phyloP scores from a whole-genome alignment of 2,329 filamentous ascomycete species.

The Colletotrichum neosansevieriae region DNA sequence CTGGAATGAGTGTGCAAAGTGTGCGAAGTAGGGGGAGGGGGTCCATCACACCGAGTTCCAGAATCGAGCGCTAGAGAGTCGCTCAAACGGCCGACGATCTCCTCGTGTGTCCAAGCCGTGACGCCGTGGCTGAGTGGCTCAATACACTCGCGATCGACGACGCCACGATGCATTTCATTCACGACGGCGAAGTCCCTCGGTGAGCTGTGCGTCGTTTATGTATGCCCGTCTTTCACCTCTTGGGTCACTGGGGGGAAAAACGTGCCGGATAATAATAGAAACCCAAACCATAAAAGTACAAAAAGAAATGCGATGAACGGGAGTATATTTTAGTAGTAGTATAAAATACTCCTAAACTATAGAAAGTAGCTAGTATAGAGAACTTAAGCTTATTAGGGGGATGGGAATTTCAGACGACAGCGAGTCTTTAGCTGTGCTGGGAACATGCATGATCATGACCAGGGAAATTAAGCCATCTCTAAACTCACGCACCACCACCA shows the following conservation, averaged over 20 bases:
- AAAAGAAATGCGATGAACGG: background rate
- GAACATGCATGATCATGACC: conserved; percentile 9
- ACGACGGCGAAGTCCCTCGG: background rate
- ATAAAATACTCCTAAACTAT: no score
- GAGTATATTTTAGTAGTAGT: no score
- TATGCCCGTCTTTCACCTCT: background rate
- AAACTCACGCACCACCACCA: background rate
- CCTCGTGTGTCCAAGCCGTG: conserved; percentile 4
- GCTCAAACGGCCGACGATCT: conserved; percentile 15
- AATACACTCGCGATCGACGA: conserved; percentile 5
- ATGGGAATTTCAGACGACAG: conserved; percentile 15
- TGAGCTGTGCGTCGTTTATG: background rate
- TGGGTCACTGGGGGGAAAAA: background rate
- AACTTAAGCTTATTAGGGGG: no score
- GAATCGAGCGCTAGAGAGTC: background rate
- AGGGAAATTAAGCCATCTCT: background rate
- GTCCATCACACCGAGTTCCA: conserved; percentile 22
- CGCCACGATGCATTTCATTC: conserved; percentile 2
- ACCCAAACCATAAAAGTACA: no score
- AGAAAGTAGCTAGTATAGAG: no score
- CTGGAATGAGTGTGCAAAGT: background rate
- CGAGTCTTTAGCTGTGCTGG: conserved; percentile 6
- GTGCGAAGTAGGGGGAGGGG: background rate
- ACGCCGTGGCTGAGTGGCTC: conserved; percentile 28
- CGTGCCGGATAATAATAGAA: conserved; percentile 13